Evolutionary conservation across 768 basidiomycete genomes (phyloP), one percentile per base, ranked within the genome.

Genomic region (Ephemerocybe angulata): DNA sequence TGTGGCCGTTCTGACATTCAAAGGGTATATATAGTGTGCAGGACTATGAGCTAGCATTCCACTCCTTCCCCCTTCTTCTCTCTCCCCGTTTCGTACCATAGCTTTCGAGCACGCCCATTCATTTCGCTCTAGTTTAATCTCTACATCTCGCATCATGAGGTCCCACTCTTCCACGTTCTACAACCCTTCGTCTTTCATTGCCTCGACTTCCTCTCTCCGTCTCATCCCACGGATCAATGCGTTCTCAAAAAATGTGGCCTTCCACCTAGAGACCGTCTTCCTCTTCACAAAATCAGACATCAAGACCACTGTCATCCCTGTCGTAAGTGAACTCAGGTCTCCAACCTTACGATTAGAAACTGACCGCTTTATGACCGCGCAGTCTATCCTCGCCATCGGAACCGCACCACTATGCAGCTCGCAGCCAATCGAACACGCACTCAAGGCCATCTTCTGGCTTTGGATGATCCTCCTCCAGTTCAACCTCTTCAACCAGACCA

Each of bases 341-440:
- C 31, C 3, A 8, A 37, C 22, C 38, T 28, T n/a, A 43, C 43
- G 10, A 10, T 52, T 21, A 71, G 71, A 68, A 62, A 66, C 28
- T 69, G 68, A 67, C 41, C 71, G 3, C 67, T 13, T 41, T n/a
- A n/a, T n/a, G n/a, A n/a, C n/a, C n/a, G n/a, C n/a, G n/a, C 37
- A 56, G 55, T 43, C 55, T 10, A 51, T 51, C n/a, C 52, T 56
- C 43, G 55, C 55, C 3, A 19, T 51, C 13, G 55, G 42, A 71
- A 58, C 61, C 70, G 30, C 62, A 71, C 2, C 72, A 69, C 41
- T 66, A 63, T 55, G 63, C 65, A 29, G 60, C 71, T 37, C 69
- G 72, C 11, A 71, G 73, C 53, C 74, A 73, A 31, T 56, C 54
- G 12, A 70, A 68, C 55, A 65, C 71, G 12, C 48, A 8, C 30